Evolutionary conservation across 106 monocot species (phyloP), one percentile per base, ranked within the genome.

Genomic region (Acanthochlamys bracteata): DNA sequence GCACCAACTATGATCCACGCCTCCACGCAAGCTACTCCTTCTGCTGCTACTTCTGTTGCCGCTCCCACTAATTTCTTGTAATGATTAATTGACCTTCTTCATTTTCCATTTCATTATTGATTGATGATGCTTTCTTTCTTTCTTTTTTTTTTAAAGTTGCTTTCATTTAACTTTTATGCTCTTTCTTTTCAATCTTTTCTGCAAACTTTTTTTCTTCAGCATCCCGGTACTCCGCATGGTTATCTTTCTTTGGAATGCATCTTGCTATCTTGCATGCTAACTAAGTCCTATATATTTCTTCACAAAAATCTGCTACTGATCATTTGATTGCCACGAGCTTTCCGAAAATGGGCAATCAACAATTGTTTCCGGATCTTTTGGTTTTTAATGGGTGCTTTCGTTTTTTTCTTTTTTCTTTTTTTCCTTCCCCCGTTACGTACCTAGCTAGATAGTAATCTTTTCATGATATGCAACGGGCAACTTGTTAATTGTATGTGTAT

Each of bases 31-130:
- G 33, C 33, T 33, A 33, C 64, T 61, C n/a, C n/a, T n/a, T n/a
- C n/a, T n/a, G n/a, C n/a, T n/a, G n/a, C n/a, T n/a, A n/a, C n/a
- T n/a, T n/a, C n/a, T n/a, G n/a, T n/a, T n/a, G n/a, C n/a, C n/a
- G 53, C 85, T 60, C 69, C 72, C 53, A 55, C 73, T 7, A 76
- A 78, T 78, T 80, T 89, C 78, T 81, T 79, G 78, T 80, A 79
- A 58, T 47, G 26, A 33, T 33, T 33, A 33, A 33, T 33, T 33
- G 4, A 33, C 6, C 33, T 33, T 33, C 33, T 33, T 55, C 49
- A 49, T 49, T 49, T 17, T 49, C 17, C 9, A 49, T 17, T 14
- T 49, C 10, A 14, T 49, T 14, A 49, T 49, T 49, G 12, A 12
- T 49, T 14, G 10, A 49, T 14, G 49, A 49, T 49, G 17, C 17